Conservation (phyloP, 345 rosid species). For the Erodium maritimum region DNA sequence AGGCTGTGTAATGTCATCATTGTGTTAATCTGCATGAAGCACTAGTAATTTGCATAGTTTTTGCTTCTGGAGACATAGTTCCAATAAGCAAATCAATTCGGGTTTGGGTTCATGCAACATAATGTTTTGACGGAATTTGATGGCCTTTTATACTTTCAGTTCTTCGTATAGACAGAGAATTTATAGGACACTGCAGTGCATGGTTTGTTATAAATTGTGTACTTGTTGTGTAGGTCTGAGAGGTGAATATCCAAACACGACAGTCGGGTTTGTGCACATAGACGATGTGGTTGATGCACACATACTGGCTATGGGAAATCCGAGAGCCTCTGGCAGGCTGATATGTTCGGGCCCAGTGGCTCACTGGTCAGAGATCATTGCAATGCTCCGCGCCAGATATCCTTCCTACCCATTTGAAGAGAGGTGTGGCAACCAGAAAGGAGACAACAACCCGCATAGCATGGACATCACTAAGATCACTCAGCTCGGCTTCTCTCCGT, state of each 20-base stretch:
- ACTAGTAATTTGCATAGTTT: no score
- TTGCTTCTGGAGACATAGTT: no score
- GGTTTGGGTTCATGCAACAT: no score
- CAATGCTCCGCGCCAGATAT: constrained; percentile 52
- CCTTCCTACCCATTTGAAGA: constrained; percentile 52
- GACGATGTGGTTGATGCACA: constrained; percentile 72
- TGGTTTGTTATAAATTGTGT: no score
- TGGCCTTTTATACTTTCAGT: no score
- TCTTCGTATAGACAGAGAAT: no score
- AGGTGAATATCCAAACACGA: constrained; percentile 63
- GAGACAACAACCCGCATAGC: constrained; percentile 51
- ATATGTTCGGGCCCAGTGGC: constrained; percentile 65
- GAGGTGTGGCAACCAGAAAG: constrained; percentile 56
- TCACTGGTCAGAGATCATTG: constrained; percentile 64
- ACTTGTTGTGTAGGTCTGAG: constrained; percentile 22
- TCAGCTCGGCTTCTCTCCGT: constrained; percentile 40
- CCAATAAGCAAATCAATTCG: no score
- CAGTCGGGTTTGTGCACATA: constrained; percentile 73
- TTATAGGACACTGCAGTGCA: no score
- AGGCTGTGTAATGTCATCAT: no score
- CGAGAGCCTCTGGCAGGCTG: constrained; percentile 58
- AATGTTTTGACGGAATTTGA: no score
- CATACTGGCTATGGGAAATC: constrained; percentile 65
- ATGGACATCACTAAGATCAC: constrained; percentile 65
- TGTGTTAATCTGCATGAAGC: no score